phyloP scores from a whole-genome alignment of 148 eudicot genomes.

The Beta vulgaris region DNA sequence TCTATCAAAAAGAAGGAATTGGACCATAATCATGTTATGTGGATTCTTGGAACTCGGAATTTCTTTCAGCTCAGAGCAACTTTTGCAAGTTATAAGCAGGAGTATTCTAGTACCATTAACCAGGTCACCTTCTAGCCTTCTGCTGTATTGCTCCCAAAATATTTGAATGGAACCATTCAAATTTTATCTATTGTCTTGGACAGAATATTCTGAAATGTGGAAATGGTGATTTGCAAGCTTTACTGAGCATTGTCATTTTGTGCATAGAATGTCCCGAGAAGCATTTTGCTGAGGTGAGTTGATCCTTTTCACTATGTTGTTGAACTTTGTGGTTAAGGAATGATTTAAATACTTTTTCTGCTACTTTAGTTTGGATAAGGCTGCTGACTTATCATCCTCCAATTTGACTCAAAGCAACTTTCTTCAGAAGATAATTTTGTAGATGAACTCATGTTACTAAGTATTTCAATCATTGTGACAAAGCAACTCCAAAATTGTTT shows the following conservation, averaged over 20 bases:
- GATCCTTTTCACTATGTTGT: not conserved
- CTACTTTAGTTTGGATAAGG: not conserved
- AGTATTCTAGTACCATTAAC: slow-evolving; percentile 47
- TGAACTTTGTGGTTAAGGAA: not conserved
- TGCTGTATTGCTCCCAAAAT: not conserved
- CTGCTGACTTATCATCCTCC: not conserved
- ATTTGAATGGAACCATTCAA: not conserved
- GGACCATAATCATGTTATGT: slow-evolving; percentile 53
- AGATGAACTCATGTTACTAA: no score
- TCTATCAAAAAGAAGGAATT: slow-evolving; percentile 47
- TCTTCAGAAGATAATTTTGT: no score
- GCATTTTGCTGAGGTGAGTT: slow-evolving; percentile 74
- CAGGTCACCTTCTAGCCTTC: slow-evolving; percentile 40
- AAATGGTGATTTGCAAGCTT: slow-evolving; percentile 39
- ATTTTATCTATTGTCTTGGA: not conserved
- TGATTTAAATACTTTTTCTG: not conserved
- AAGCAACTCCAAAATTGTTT: no score
- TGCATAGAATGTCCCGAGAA: slow-evolving; percentile 77
- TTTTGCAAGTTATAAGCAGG: slow-evolving; percentile 48
- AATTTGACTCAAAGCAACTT: not conserved
- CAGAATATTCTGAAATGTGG: slow-evolving; percentile 67
- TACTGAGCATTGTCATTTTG: slow-evolving; percentile 44
- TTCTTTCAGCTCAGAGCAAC: slow-evolving; percentile 69
- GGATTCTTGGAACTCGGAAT: slow-evolving; percentile 64
- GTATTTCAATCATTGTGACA: no score